Base-by-base conservation (phyloP, 495 filamentous ascomycete species). In the Penicillium taxi region DNA sequence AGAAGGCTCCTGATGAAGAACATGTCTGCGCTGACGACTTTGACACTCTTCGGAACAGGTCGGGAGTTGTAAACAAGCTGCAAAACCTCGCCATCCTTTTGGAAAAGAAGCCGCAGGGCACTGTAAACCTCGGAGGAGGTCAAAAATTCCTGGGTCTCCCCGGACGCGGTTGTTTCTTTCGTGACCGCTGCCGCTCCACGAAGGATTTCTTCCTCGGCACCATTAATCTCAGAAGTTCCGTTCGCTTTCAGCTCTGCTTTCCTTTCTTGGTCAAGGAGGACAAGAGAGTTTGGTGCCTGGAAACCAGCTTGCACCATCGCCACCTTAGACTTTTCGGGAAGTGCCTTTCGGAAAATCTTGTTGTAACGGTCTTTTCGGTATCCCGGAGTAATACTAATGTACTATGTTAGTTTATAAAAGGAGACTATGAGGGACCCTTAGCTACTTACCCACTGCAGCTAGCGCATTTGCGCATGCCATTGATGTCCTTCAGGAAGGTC, bases 291-390 rank as follows among this genome's bases (percentile, higher is more conserved):
- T 22, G 67, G 66, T 21, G 73, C 70, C 34, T 78, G 76, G 53
- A 82, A 76, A 14, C 80, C 83, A 14, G 69, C 73, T 42, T 82
- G 76, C 2, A 73, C 54, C 78, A 91, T 95, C 22, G 79, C 73
- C 7, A 77, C 73, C 48, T 72, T 77, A 4, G 84, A 74, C 56
- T 90, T 94, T 15, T 66, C 50, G 16, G 63, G 59, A 26, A 96
- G 60, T 4, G 81, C 70, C 51, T 86, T 90, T 48, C 88, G 78
- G 59, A 96, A 99, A 35, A 99, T 91, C 59, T 96, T 96, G 45
- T 82, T 80, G 53, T 73, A 88, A 17, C 80, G 73, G 44, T 96
- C 89, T 50, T 90, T 93, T 47, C 87, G 76, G 59, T 82, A 96
- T 4, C 59, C 64, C 13, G 87, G 86, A 15, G 84, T 82, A 23